Evolutionary conservation across 768 basidiomycete genomes (phyloP).

Genomic region (Mrakia hoshinonis): DNA sequence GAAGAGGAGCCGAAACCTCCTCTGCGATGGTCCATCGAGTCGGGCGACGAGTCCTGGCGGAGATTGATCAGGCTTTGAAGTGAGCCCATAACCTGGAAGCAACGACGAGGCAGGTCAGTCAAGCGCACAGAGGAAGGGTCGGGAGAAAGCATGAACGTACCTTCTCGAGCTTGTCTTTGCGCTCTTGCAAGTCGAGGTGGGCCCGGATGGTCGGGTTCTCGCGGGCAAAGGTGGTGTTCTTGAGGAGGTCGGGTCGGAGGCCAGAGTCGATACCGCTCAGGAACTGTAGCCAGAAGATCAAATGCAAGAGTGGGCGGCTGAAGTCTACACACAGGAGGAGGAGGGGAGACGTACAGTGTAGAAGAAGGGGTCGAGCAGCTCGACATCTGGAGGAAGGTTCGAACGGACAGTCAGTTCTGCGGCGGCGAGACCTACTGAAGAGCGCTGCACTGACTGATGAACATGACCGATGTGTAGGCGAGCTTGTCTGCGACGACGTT

Average conservation of each 20-base stretch:
- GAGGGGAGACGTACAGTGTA: conserved; percentile 44
- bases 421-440: no score
- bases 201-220: conserved; percentile 83
- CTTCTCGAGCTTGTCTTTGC: conserved; percentile 96
- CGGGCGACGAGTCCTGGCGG: conserved; percentile 52
- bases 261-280: conserved; percentile 94
- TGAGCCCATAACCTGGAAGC: conserved; percentile 80
- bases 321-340: neutral
- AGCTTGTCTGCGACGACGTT: conserved; percentile 95
- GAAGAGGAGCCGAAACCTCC: conserved; percentile 5
- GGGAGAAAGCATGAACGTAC: conserved; percentile 42
- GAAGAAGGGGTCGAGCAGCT: conserved; percentile 95
- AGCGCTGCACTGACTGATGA: conserved; percentile 72
- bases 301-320: no score
- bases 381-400: conserved; percentile 54
- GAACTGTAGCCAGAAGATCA: conserved; percentile 52
- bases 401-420: neutral
- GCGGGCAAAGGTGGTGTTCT: conserved; percentile 64
- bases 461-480: conserved; percentile 91
- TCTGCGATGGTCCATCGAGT: neutral
- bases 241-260: conserved; percentile 80
- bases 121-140: conserved; percentile 9
- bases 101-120: conserved; percentile 26
- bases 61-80: conserved; percentile 84
- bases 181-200: conserved; percentile 87